phyloP scores from a whole-genome alignment of 768 basidiomycete species.

The Panaeolus papilionaceus region DNA sequence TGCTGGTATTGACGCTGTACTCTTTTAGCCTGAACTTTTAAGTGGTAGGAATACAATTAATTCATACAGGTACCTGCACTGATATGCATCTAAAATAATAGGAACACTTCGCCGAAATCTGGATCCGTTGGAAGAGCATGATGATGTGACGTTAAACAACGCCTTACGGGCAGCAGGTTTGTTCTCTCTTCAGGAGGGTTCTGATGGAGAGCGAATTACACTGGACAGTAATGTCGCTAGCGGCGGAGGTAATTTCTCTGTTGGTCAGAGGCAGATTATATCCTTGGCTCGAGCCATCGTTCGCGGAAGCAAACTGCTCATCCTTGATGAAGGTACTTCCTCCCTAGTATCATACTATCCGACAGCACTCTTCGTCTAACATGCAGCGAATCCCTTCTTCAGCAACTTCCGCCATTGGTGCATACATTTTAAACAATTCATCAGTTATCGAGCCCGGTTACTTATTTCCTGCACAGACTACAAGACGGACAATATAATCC shows the following conservation, averaged over 20 bases:
- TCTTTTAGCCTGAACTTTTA: no score
- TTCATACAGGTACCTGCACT: no score
- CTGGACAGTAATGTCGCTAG: conserved; percentile 49
- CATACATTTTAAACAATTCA: conserved; percentile 1
- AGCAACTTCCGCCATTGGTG: conserved; percentile 59
- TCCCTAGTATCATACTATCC: no score
- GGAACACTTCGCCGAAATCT: conserved; percentile 66
- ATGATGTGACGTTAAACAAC: conserved; percentile 49
- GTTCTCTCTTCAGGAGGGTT: conserved; percentile 42
- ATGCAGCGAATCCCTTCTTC: not conserved
- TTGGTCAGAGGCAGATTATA: conserved; percentile 77
- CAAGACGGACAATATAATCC: conserved; percentile 71
- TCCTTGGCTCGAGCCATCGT: conserved; percentile 66
- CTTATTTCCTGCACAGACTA: conserved; percentile 42
- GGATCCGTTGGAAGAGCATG: conserved; percentile 65
- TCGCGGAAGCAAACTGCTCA: conserved; percentile 55
- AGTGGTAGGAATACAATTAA: no score
- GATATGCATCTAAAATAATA: conserved; percentile 25
- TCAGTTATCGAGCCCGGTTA: not conserved
- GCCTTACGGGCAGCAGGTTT: conserved; percentile 48
- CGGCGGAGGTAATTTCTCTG: conserved; percentile 75
- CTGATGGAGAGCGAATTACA: conserved; percentile 53
- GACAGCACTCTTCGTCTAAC: not conserved
- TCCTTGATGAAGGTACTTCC: conserved; percentile 20
- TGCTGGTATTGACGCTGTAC: no score